Base-by-base conservation (phyloP, 805 yeast genomes). In the Wickerhamomyces sydowiorum region DNA sequence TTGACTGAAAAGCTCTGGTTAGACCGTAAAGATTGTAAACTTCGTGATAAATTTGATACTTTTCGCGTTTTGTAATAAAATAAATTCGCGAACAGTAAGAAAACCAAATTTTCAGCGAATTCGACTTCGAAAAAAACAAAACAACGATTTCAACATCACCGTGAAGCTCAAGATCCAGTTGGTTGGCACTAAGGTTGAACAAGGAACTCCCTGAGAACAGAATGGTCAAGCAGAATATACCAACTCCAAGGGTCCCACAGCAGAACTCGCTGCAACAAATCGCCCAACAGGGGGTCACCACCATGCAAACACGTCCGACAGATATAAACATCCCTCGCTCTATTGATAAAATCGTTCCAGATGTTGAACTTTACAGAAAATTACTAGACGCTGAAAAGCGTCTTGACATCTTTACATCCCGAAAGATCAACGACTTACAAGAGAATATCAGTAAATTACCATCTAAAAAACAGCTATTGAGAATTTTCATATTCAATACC, bases 341-440 rank as follows among this genome's bases (percentile, higher is more conserved):
- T 31, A 57, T 79, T 22, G 68, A 65, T 42, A 57, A 61, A 7
- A 53, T 72, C 18, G 61, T 86, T 7, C 88, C 91, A 7, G 86
- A 87, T 54, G 80, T 87, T n/a, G 78, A 73, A 17, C 67, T 80
- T 43, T 86, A 86, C 62, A 76, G 83, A 54, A 73, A 79, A 41
- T 69, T 91, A 36, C 74, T 76, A 49, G 88, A 84, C 8, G 87
- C 90, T n/a, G 99, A 93, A 61, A 75, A 79, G 46, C 74, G 79
- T 48, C 64, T 91, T 36, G 98, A 93, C 61, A 76, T 91, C 43
- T 73, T 86, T 49, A 78, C 87, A 30, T 80, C 90, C 36, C 78
- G 95, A 45, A 91, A 91, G 60, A 76, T 87, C 47, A 74, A 86
- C 41, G 98, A 91, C 54, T 70, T 89, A 43, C 95, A 87, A 59